Conservation (phyloP, 2,329 filamentous ascomycete genomes). For the Monilinia laxa region DNA sequence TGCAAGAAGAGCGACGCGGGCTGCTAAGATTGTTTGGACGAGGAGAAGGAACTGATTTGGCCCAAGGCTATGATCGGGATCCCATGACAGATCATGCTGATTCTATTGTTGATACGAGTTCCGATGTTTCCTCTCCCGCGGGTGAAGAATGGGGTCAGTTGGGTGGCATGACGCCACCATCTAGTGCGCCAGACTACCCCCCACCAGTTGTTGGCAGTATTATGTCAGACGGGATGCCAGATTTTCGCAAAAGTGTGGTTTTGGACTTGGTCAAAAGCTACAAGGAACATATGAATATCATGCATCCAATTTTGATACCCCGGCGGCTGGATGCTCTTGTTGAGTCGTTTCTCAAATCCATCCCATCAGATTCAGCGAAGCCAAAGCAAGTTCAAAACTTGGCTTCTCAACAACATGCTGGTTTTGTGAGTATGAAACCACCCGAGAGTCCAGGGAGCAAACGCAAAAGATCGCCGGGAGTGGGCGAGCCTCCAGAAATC, state of each 20-base stretch:
- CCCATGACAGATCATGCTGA: slow-evolving; percentile 44
- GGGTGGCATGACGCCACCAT: slow-evolving; percentile 43
- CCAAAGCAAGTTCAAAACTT: slow-evolving; percentile 33
- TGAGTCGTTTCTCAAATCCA: slow-evolving; percentile 37
- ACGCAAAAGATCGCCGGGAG: slow-evolving; percentile 37
- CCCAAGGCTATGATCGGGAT: slow-evolving; percentile 45
- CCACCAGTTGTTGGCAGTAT: slow-evolving; percentile 32
- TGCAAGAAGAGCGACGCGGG: slow-evolving; percentile 71
- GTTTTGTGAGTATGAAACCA: slow-evolving; percentile 32
- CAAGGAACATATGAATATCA: slow-evolving; percentile 60
- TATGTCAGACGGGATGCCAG: slow-evolving; percentile 50
- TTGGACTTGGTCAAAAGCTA: slow-evolving; percentile 57
- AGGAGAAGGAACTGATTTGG: slow-evolving; percentile 69
- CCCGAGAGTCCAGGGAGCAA: slow-evolving; percentile 41
- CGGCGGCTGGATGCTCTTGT: slow-evolving; percentile 48
- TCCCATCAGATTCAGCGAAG: slow-evolving; percentile 35
- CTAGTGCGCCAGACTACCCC: slow-evolving; percentile 20
- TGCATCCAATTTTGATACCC: slow-evolving; percentile 63
- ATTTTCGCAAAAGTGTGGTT: slow-evolving; percentile 53
- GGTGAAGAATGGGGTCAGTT: slow-evolving; percentile 59
- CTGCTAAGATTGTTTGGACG: slow-evolving; percentile 73
- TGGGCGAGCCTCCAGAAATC: slow-evolving; percentile 33
- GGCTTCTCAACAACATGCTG: slow-evolving; percentile 25
- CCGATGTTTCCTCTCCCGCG: slow-evolving; percentile 55
- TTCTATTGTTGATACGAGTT: slow-evolving; percentile 45